Conservation (phyloP, 164 flowering plant genomes). For the Annona squamosa region DNA sequence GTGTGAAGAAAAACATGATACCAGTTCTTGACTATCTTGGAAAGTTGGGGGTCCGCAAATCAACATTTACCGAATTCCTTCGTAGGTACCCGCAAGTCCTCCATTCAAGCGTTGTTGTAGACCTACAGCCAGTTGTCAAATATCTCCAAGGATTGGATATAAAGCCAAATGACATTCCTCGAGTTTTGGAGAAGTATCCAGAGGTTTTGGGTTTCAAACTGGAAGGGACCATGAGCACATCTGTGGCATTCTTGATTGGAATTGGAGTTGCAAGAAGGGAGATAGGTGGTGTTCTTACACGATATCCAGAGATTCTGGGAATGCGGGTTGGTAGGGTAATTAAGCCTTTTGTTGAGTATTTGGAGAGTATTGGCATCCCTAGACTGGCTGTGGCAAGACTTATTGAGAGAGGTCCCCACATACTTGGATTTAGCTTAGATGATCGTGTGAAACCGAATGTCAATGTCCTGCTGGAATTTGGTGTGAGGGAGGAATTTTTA, state of each 20-base stretch:
- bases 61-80: slow-evolving; percentile 65
- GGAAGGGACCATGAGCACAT: slow-evolving; percentile 98
- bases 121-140: slow-evolving; percentile 86
- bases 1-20: slow-evolving; percentile 94
- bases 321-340: slow-evolving; percentile 89
- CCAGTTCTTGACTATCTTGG: slow-evolving; percentile 97
- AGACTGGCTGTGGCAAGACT: slow-evolving; percentile 73
- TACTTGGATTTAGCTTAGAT: slow-evolving; percentile 73
- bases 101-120: slow-evolving; percentile 89
- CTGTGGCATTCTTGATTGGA: slow-evolving; percentile 92
- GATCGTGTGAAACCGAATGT: slow-evolving; percentile 71
- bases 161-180: slow-evolving; percentile 65
- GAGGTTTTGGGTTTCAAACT: slow-evolving; percentile 91
- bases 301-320: slow-evolving; percentile 79
- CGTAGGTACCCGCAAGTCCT: slow-evolving; percentile 90
- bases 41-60: slow-evolving; percentile 73
- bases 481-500: slow-evolving; percentile 45
- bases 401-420: slow-evolving; percentile 78
- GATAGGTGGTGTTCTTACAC: slow-evolving; percentile 62
- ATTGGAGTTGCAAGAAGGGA: slow-evolving; percentile 93
- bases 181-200: slow-evolving; percentile 79
- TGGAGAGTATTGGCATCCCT: slow-evolving; percentile 70
- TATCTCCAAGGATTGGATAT: slow-evolving; percentile 91
- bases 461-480: slow-evolving; percentile 44
- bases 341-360: slow-evolving; percentile 88